Evolutionary conservation across 2,329 filamentous ascomycete species (phyloP).

Genomic region (Stachybotrys chartarum): DNA sequence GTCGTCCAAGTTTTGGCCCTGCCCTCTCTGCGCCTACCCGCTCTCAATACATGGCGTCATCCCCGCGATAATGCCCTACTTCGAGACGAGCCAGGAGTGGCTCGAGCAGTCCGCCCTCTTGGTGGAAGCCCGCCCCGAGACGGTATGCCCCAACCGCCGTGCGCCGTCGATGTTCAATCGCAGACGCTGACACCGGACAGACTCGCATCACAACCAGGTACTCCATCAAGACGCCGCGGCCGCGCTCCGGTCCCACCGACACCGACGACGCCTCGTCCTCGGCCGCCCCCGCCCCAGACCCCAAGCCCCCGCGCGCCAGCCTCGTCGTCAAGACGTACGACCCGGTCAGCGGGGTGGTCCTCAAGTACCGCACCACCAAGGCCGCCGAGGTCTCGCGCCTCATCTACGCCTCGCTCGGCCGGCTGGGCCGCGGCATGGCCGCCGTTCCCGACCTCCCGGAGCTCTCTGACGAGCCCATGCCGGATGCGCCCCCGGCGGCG

Average conservation of each 20-base stretch:
- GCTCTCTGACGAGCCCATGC: slow-evolving; percentile 33
- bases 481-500: slow-evolving; percentile 25
- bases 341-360: slow-evolving; percentile 67
- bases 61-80: slow-evolving; percentile 61
- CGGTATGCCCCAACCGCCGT: slow-evolving; percentile 46
- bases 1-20: slow-evolving; percentile 82
- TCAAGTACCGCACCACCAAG: slow-evolving; percentile 91
- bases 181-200: slow-evolving; percentile 35
- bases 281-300: slow-evolving; percentile 14
- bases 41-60: background rate
- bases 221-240: slow-evolving; percentile 51
- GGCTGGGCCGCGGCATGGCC: slow-evolving; percentile 63
- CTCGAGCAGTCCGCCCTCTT: slow-evolving; percentile 81
- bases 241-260: slow-evolving; percentile 14
- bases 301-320: slow-evolving; percentile 53
- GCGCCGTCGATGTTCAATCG: slow-evolving; percentile 2
- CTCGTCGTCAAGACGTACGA: slow-evolving; percentile 89
- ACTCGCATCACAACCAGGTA: slow-evolving; percentile 92
- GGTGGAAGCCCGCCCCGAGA: slow-evolving; percentile 76
- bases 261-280: slow-evolving; percentile 18
- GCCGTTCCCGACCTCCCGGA: slow-evolving; percentile 40
- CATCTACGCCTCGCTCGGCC: slow-evolving; percentile 63
- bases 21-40: slow-evolving; percentile 32
- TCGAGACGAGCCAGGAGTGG: slow-evolving; percentile 82
- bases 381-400: slow-evolving; percentile 82